Evolutionary conservation across 805 yeast species (phyloP).

Genomic region (Lipomyces orientalis): DNA sequence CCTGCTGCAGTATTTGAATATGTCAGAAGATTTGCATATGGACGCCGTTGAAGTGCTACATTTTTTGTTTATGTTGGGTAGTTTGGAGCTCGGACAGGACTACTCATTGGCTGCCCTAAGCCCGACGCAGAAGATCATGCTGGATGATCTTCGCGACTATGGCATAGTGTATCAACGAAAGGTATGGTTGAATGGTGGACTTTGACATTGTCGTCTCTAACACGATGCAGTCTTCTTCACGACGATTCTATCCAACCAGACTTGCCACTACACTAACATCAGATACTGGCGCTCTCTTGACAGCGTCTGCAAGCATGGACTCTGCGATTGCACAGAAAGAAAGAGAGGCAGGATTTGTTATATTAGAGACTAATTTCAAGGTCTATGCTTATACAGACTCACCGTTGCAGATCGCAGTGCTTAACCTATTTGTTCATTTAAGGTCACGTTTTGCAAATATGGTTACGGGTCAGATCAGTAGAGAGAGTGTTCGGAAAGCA

Average conservation of each 20-base stretch:
- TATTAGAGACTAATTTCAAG: slow-evolving; percentile 92
- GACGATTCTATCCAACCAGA: slow-evolving; percentile 86
- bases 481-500: slow-evolving; percentile 89
- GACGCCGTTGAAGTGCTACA: slow-evolving; percentile 95
- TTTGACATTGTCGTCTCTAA: neutral
- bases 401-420: slow-evolving; percentile 91
- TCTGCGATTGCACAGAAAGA: slow-evolving; percentile 55
- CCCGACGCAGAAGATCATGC: slow-evolving; percentile 81
- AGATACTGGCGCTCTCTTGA: slow-evolving; percentile 70
- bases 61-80: slow-evolving; percentile 91
- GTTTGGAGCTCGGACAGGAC: slow-evolving; percentile 87
- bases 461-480: slow-evolving; percentile 90
- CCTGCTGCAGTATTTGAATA: slow-evolving; percentile 80
- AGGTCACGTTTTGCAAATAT: slow-evolving; percentile 85
- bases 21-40: slow-evolving; percentile 84
- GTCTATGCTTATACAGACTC: slow-evolving; percentile 63
- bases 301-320: slow-evolving; percentile 78
- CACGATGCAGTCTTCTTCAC: slow-evolving; percentile 50
- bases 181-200: neutral
- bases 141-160: slow-evolving; percentile 87
- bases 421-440: slow-evolving; percentile 85
- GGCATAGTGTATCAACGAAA: slow-evolving; percentile 81
- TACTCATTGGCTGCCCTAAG: slow-evolving; percentile 74
- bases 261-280: slow-evolving; percentile 89
- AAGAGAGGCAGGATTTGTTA: slow-evolving; percentile 65